phyloP scores from a whole-genome alignment of 352 stramenopile genomes.

The Globisporangium takayamanum region DNA sequence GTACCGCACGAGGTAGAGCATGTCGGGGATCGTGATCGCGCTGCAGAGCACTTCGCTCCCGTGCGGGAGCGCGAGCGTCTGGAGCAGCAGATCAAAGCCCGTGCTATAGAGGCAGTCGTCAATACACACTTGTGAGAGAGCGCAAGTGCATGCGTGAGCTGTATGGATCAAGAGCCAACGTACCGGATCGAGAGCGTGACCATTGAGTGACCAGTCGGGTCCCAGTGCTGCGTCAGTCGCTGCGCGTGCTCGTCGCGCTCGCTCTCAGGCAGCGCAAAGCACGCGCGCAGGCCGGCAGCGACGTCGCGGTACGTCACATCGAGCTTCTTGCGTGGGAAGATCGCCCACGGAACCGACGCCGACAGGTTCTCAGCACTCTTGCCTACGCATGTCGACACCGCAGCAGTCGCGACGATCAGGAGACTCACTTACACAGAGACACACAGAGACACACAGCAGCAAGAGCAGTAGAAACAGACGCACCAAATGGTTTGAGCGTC shows the following conservation, averaged over 20 bases:
- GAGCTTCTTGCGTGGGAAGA: slow-evolving; percentile 80
- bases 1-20: slow-evolving; percentile 72
- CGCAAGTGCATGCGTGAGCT: background rate
- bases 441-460: background rate
- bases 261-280: slow-evolving; percentile 48
- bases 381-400: slow-evolving; percentile 18
- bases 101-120: slow-evolving; percentile 28
- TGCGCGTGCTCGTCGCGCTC: slow-evolving; percentile 46
- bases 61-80: slow-evolving; percentile 60
- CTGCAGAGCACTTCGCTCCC: slow-evolving; percentile 73
- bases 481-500: slow-evolving; percentile 38
- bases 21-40: slow-evolving; percentile 82
- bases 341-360: slow-evolving; percentile 52
- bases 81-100: slow-evolving; percentile 73
- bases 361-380: slow-evolving; percentile 42
- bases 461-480: background rate
- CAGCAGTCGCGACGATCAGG: background rate
- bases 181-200: slow-evolving; percentile 72
- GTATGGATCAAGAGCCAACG: slow-evolving; percentile 1
- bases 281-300: slow-evolving; percentile 38
- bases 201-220: slow-evolving; percentile 50
- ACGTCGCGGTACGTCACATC: slow-evolving; percentile 78
- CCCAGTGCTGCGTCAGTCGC: slow-evolving; percentile 46
- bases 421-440: background rate
- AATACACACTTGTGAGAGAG: background rate